Base-by-base conservation (phyloP, 768 basidiomycete species). In the Galerina sulciceps region DNA sequence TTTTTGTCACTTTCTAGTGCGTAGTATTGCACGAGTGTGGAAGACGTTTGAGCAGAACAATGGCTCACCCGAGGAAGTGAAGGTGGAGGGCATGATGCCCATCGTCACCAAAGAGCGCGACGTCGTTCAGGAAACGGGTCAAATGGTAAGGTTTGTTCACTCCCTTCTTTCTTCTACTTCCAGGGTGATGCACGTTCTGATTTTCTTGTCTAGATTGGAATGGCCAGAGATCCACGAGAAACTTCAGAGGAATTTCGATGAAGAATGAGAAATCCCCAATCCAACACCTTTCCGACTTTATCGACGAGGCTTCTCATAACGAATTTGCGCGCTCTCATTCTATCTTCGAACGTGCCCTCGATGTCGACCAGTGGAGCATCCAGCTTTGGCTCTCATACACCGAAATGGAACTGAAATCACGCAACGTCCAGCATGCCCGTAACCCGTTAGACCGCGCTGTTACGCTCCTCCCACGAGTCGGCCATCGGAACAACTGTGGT, bases 401-500 rank as follows among this genome's bases (percentile, higher is more conserved):
- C 5, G 96, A 99, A 73, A 94, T 95, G 91, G 97, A 99, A 73
- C 85, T 99, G 64, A 99, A 99, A 76, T 91, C 93, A 5, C 92
- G 97, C 61, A 99, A 99, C 68, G 93, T 99, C 53, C 92, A 96
- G 68, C 97, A 99, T 65, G 89, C 97, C 0, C 89, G 97, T 50
- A 99, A 99, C 75, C 83, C 99, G 20, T 99, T 93, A 72, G 97
- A 99, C 78, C 87, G 97, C 63, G 94, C 95, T 2, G 95, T 99
- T 61, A 99, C 96, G 5, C 83, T 99, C 1, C 87, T 99, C 22
- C 97, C 97, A 10, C 89, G 97, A 45, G 88, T 99, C 48, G 96
- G 99, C 72, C 91, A n/a, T n/a, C n/a, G n/a, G n/a, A n/a, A n/a
- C n/a, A 96, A 69, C 83, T 99, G 6, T 99, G 97, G 97, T 99